Evolutionary conservation across 1,139 yeast genomes (phyloP).

Genomic region (Scheffersomyces illinoinensis): DNA sequence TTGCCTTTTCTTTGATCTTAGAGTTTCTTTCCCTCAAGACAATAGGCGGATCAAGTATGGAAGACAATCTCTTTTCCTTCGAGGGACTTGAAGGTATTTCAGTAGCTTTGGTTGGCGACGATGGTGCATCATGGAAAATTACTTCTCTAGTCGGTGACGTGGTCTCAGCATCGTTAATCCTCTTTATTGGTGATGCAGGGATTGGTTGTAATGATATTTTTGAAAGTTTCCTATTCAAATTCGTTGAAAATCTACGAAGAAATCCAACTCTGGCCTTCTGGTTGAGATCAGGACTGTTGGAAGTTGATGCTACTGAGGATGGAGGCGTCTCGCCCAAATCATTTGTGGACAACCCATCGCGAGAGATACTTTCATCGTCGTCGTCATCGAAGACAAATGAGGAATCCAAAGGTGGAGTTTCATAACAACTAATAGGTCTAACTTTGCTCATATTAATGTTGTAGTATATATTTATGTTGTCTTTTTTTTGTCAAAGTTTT

Average conservation of each 20-base stretch:
- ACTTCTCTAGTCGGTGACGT: background rate
- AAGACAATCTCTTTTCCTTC: background rate
- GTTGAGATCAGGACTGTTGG: background rate
- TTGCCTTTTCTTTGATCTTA: background rate
- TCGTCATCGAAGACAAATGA: conserved; percentile 1
- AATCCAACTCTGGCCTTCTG: background rate
- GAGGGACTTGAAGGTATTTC: background rate
- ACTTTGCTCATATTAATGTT: background rate
- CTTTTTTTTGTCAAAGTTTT: background rate
- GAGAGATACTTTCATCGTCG: conserved; percentile 8
- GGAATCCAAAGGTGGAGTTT: conserved; percentile 19
- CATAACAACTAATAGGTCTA: conserved; percentile 21
- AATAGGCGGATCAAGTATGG: background rate
- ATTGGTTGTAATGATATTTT: background rate
- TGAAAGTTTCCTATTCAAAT: background rate
- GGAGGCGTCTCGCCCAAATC: conserved; percentile 10
- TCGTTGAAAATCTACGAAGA: background rate
- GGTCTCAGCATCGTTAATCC: background rate
- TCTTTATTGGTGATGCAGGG: background rate
- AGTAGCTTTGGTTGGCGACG: background rate
- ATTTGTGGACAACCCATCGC: conserved; percentile 5
- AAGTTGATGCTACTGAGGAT: conserved; percentile 6
- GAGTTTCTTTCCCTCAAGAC: background rate
- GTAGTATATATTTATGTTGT: background rate
- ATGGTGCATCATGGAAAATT: background rate